phyloP scores from a whole-genome alignment of 352 stramenopile genomes.

The Globisporangium parvum region DNA sequence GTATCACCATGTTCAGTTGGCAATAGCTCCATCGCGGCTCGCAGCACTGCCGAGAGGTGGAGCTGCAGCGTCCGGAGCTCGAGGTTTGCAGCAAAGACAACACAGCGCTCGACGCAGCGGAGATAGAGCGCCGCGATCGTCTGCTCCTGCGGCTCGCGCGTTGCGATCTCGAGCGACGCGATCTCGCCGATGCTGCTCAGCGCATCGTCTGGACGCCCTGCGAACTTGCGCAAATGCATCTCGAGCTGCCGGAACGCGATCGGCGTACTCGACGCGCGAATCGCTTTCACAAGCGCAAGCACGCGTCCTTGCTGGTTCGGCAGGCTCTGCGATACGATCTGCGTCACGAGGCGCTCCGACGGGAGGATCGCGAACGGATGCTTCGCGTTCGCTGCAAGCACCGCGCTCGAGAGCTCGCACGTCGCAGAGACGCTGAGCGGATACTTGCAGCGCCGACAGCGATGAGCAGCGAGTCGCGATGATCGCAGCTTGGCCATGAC shows the following conservation, averaged over 20 bases:
- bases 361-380: constrained; percentile 62
- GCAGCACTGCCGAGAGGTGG: constrained; percentile 38
- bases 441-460: constrained; percentile 12
- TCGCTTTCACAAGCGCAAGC: constrained; percentile 36
- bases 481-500: constrained; percentile 15
- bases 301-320: constrained; percentile 71
- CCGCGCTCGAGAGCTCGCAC: constrained; percentile 9
- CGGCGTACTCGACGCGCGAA: constrained; percentile 43
- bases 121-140: constrained; percentile 33
- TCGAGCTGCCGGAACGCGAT: constrained; percentile 73
- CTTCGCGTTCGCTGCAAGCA: constrained; percentile 17
- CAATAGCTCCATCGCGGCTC: constrained; percentile 6
- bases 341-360: constrained; percentile 35
- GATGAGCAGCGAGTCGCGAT: not conserved
- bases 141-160: constrained; percentile 39
- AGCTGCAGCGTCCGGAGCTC: constrained; percentile 37
- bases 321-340: constrained; percentile 53
- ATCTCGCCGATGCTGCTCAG: constrained; percentile 49
- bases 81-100: constrained; percentile 60
- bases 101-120: constrained; percentile 39
- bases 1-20: not conserved
- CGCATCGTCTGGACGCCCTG: constrained; percentile 61
- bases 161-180: constrained; percentile 37
- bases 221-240: constrained; percentile 65
- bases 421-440: constrained; percentile 21